Base-by-base conservation (phyloP, 2,329 filamentous ascomycete genomes). In the Chlorencoelia australis region DNA sequence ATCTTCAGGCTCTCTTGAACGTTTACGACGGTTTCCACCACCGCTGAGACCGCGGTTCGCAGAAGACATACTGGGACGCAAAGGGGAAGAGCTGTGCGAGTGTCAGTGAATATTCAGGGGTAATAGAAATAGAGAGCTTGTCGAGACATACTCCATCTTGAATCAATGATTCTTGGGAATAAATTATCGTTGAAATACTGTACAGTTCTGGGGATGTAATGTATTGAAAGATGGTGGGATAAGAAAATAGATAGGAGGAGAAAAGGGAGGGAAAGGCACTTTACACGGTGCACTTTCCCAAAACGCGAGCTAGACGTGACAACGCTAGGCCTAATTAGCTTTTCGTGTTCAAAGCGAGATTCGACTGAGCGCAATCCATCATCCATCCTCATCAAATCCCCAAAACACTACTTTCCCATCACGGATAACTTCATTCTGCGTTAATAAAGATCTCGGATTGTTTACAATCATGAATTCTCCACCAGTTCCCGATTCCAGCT, bases 41-140 rank as follows among this genome's bases (percentile, higher is more conserved):
- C 37, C 63, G 13, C 62, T 61, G 39, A 71, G 59, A 35, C 85
- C 84, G 49, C 85, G 77, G 62, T 94, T 94, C 52, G 79, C 86
- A 47, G 87, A 88, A 42, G 80, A 77, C 68, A 83, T 81, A 63
- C 79, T 86, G 50, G 78, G 71, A 60, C 81, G 79, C 43, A 93
- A 71, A 58, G 88, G 87, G 59, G 86, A 93, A 68, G 84, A 93
- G 56, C 35, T 10, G 11, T 25, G 29, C 52, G 52, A 50, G 54
- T n/a, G 56, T 51, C 35, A 57, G 50, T 30, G 8, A 25, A 18
- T 15, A 18, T 28, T 32, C 30, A 29, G 24, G 9, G 16, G 33
- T 38, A 32, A 30, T 30, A 36, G 28, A 39, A 39, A 35, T 19
- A 30, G 7, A 36, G 28, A 10, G 15, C 8, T 3, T 27, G 5